Evolutionary conservation across 1,284 basidiomycete genomes (phyloP).

Genomic region (Ganoderma sp.): DNA sequence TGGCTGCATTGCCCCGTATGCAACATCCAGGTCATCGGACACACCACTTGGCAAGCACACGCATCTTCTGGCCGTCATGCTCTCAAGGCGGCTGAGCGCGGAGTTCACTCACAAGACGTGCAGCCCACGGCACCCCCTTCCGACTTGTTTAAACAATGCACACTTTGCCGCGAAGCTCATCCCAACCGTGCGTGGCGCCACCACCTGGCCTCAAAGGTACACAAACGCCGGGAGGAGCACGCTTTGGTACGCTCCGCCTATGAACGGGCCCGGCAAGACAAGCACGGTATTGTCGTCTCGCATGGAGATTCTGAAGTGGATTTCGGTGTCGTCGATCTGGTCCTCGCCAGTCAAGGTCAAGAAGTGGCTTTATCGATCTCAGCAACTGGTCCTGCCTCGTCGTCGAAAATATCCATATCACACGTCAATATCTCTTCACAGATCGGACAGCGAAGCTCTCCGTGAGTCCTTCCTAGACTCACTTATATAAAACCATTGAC

Average conservation of each 20-base stretch:
- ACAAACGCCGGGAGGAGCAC: conserved; percentile 9
- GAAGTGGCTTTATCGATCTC: conserved; percentile 18
- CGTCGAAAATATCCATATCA: not conserved
- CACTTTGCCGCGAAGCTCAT: conserved; percentile 7
- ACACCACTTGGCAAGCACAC: conserved; percentile 16
- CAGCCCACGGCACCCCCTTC: conserved; percentile 7
- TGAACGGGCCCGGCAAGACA: conserved; percentile 38
- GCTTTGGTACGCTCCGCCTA: conserved; percentile 13
- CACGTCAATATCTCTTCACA: not conserved
- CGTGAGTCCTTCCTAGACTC: not conserved
- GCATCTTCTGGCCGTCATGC: conserved; percentile 7
- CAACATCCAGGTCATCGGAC: conserved; percentile 10
- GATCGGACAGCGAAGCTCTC: not conserved
- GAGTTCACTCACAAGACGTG: not conserved
- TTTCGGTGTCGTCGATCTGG: conserved; percentile 43
- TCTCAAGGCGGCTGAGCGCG: not conserved
- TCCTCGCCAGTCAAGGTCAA: conserved; percentile 37
- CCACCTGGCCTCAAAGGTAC: not conserved
- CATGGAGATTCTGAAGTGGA: conserved; percentile 38
- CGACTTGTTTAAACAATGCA: conserved; percentile 5
- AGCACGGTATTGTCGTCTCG: conserved; percentile 35
- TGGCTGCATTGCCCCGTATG: conserved; percentile 24
- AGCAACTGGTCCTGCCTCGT: not conserved
- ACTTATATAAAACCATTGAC: too few relatives aligned
- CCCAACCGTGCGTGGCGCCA: not conserved